Evolutionary conservation across 2,329 filamentous ascomycete genomes (phyloP).

Genomic region (Dendryphion nanum): DNA sequence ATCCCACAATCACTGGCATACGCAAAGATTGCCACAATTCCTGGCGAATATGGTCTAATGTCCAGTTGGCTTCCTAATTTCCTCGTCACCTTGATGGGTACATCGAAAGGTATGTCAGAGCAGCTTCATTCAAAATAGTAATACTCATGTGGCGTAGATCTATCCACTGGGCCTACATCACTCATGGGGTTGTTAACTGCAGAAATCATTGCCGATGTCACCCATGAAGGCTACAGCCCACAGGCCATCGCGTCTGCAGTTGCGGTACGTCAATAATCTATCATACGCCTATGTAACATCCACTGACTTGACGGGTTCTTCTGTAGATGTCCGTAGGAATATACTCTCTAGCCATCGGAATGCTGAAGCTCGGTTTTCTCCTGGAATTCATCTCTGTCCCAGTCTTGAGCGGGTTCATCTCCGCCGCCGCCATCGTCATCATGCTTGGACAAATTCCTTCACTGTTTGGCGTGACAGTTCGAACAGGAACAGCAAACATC

Average conservation of each 20-base stretch:
- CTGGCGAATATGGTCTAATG: slow-evolving; percentile 83
- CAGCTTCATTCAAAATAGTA: slow-evolving; percentile 35
- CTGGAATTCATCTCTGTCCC: slow-evolving; percentile 66
- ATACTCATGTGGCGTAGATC: slow-evolving; percentile 49
- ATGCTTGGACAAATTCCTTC: slow-evolving; percentile 63
- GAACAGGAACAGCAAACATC: slow-evolving; percentile 55
- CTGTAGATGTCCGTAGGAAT: slow-evolving; percentile 65
- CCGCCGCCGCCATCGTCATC: slow-evolving; percentile 64
- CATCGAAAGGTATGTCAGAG: slow-evolving; percentile 40
- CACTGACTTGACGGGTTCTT: no score
- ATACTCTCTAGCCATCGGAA: slow-evolving; percentile 58
- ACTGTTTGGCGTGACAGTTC: slow-evolving; percentile 56
- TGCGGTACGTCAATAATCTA: no score
- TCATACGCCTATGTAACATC: no score
- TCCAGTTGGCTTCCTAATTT: slow-evolving; percentile 94
- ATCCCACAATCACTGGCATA: slow-evolving; percentile 96
- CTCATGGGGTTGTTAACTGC: slow-evolving; percentile 63
- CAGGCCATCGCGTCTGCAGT: slow-evolving; percentile 60
- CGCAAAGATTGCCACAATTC: slow-evolving; percentile 84
- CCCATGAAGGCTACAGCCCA: slow-evolving; percentile 51
- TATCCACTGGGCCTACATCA: slow-evolving; percentile 64
- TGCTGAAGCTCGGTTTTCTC: slow-evolving; percentile 63
- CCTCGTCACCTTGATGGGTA: slow-evolving; percentile 95
- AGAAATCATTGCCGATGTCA: slow-evolving; percentile 57
- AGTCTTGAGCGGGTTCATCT: slow-evolving; percentile 65